phyloP scores from a whole-genome alignment of 805 yeast genomes.

The Yamadazyma takamatsuzukensis region DNA sequence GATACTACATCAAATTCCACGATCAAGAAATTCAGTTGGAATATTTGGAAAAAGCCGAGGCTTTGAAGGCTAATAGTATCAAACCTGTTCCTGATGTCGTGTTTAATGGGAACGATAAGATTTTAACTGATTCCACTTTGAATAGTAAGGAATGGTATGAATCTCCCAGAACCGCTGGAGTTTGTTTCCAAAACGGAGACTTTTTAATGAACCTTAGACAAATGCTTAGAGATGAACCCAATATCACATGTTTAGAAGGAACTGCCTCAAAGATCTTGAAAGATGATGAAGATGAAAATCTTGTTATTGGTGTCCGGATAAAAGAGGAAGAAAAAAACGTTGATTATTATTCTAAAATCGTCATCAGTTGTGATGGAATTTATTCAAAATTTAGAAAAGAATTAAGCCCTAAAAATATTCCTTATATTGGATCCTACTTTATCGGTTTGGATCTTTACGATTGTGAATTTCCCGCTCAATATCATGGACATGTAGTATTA shows the following conservation, averaged over 20 bases:
- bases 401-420: slow-evolving; percentile 55
- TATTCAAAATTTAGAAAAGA: slow-evolving; percentile 87
- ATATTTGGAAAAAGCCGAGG: slow-evolving; percentile 61
- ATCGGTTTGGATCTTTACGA: slow-evolving; percentile 75
- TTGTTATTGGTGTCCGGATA: slow-evolving; percentile 75
- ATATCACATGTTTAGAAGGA: slow-evolving; percentile 78
- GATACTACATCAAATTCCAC: slow-evolving; percentile 74
- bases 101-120: slow-evolving; percentile 54
- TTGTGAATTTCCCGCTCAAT: slow-evolving; percentile 68
- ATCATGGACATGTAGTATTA: slow-evolving; percentile 86
- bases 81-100: slow-evolving; percentile 56
- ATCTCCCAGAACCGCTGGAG: slow-evolving; percentile 61
- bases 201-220: slow-evolving; percentile 73
- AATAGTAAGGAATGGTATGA: slow-evolving; percentile 52
- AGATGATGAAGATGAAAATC: slow-evolving; percentile 43
- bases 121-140: slow-evolving; percentile 46
- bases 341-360: slow-evolving; percentile 52
- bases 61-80: slow-evolving; percentile 39
- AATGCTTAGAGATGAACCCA: slow-evolving; percentile 64
- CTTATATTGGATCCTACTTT: slow-evolving; percentile 76
- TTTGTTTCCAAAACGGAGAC: slow-evolving; percentile 90
- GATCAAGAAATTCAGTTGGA: slow-evolving; percentile 56
- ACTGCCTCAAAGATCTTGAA: slow-evolving; percentile 68
- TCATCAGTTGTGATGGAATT: slow-evolving; percentile 88
- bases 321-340: slow-evolving; percentile 37